These are phyloP conservation scores for Xylaria sp. DNA, from an alignment of 2,329 filamentous ascomycete genomes.

Conservation along the genomic window DNA sequence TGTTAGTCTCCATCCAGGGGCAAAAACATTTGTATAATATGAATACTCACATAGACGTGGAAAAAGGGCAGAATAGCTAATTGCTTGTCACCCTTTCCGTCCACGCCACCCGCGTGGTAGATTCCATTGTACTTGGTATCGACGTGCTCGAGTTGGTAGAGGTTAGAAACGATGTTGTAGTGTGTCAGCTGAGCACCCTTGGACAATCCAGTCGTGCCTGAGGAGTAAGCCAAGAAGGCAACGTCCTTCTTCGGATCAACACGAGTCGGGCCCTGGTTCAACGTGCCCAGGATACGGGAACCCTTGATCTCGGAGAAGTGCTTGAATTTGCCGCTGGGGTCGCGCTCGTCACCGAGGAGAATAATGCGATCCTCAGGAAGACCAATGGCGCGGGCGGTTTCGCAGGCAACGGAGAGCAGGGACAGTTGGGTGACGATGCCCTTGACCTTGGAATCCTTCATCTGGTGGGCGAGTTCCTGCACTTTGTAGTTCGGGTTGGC, in stretches of 20 bases:
- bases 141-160: constrained; percentile 48
- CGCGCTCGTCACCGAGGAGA: constrained; percentile 64
- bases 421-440: constrained; percentile 68
- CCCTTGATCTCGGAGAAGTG: constrained; percentile 70
- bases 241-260: constrained; percentile 66
- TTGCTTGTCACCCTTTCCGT: constrained; percentile 63
- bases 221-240: constrained; percentile 82
- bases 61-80: constrained; percentile 83
- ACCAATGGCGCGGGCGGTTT: constrained; percentile 64
- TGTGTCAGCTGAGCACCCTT: constrained; percentile 90
- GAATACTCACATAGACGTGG: constrained; percentile 71
- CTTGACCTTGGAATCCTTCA: constrained; percentile 71
- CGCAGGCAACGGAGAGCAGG: constrained; percentile 57
- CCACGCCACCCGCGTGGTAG: constrained; percentile 49
- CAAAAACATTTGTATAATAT: background rate
- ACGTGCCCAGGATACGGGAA: constrained; percentile 52
- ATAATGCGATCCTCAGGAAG: constrained; percentile 68
- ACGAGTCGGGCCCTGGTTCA: constrained; percentile 48
- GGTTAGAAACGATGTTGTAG: constrained; percentile 73
- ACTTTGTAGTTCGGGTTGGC: constrained; percentile 84
- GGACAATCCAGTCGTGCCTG: constrained; percentile 82
- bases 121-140: constrained; percentile 51
- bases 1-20: background rate
- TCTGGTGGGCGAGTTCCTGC: constrained; percentile 77
- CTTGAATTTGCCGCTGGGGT: constrained; percentile 53